Percentiles rank a stretch among this genome's conserved stretches.
phyloP scores from a whole-genome alignment of 1,284 basidiomycete species.

The Rhizopogon parksii region DNA sequence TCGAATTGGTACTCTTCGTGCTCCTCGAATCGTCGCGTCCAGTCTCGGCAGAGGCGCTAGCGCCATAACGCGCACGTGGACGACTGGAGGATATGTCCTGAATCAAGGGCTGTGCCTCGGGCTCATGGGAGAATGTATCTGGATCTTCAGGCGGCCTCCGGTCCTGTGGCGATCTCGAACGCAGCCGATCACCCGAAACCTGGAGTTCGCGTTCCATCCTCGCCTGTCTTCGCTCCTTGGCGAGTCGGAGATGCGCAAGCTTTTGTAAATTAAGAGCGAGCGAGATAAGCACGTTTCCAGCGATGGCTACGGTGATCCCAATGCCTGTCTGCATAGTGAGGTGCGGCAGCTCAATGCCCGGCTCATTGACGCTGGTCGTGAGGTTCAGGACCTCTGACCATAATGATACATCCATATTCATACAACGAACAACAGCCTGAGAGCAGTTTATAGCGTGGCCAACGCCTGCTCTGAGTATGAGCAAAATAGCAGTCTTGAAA shows the following conservation, averaged over 20 bases:
- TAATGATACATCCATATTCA: slow-evolving; percentile 2
- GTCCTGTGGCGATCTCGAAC: slow-evolving; percentile 1
- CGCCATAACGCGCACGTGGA: neutral
- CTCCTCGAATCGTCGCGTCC: slow-evolving; percentile 22
- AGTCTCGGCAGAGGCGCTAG: slow-evolving; percentile 3
- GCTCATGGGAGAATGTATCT: slow-evolving; percentile 3
- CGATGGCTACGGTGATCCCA: slow-evolving; percentile 79
- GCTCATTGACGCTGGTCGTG: slow-evolving; percentile 21
- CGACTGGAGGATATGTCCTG: neutral
- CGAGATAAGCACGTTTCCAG: slow-evolving; percentile 85
- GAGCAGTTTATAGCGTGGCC: neutral
- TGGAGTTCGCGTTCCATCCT: slow-evolving; percentile 8
- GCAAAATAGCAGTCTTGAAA: neutral
- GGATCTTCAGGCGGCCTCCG: slow-evolving; percentile 3
- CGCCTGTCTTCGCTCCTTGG: slow-evolving; percentile 29
- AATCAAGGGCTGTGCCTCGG: slow-evolving; percentile 27
- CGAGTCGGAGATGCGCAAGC: slow-evolving; percentile 77
- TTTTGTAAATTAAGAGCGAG: slow-evolving; percentile 90
- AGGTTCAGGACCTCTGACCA: slow-evolving; percentile 1
- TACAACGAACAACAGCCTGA: neutral
- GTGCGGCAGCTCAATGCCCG: slow-evolving; percentile 44
- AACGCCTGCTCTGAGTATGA: neutral
- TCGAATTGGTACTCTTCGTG: slow-evolving; percentile 19
- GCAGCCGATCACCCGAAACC: slow-evolving; percentile 7
- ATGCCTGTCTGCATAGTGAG: slow-evolving; percentile 57